A percentile compares a stretch with the other conserved stretches of the same genome.
Evolutionary conservation across 2,329 filamentous ascomycete genomes (phyloP).

Genomic region (Diaporthe humulicola): DNA sequence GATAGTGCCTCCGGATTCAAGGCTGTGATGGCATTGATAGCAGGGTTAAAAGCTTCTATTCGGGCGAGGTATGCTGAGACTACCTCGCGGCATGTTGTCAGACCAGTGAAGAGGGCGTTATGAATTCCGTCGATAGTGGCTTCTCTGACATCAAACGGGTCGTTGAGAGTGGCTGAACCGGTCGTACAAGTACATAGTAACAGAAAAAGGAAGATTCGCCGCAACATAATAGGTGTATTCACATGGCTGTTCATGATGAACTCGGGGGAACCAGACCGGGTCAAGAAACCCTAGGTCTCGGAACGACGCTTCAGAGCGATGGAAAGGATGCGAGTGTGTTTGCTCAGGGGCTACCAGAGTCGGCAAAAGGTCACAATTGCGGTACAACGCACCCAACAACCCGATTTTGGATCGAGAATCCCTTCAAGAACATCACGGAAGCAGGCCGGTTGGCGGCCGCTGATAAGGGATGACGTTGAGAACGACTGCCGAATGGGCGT

Average conservation of each 20-base stretch:
- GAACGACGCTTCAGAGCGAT: not conserved
- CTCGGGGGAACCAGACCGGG: not conserved
- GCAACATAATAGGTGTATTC: no score
- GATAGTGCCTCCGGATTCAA: slow-evolving; percentile 59
- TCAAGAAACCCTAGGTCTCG: not conserved
- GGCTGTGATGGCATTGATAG: slow-evolving; percentile 69
- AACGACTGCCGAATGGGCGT: slow-evolving; percentile 13
- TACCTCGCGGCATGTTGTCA: slow-evolving; percentile 66
- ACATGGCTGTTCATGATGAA: not conserved
- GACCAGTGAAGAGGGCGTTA: slow-evolving; percentile 63
- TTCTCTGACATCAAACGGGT: slow-evolving; percentile 65
- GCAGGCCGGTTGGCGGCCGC: not conserved
- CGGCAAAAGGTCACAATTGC: not conserved
- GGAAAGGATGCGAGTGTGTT: not conserved
- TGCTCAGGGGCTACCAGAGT: not conserved
- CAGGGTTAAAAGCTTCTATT: slow-evolving; percentile 68
- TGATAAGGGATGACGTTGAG: slow-evolving; percentile 21
- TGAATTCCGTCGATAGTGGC: slow-evolving; percentile 71
- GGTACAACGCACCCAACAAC: not conserved
- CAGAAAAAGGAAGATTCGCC: not conserved
- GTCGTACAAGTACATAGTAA: not conserved
- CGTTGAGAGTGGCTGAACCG: slow-evolving; percentile 16
- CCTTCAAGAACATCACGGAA: not conserved
- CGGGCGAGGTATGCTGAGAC: slow-evolving; percentile 68
- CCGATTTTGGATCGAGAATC: not conserved